Conservation (phyloP, 169 alveolate genomes). For the Plasmodium gaboni region DNA sequence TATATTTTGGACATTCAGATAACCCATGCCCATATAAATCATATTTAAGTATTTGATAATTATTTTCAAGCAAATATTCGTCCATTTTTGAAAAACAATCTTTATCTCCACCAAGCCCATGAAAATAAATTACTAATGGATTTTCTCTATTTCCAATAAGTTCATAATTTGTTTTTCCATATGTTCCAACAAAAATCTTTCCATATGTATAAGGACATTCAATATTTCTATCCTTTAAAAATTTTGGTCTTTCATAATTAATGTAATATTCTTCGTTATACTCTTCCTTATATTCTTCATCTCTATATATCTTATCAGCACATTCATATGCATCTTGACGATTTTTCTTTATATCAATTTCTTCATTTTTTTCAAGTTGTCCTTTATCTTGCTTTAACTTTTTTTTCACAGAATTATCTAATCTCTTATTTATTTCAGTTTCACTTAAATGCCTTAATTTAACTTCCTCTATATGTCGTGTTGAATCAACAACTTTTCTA, state of each 20-base stretch:
- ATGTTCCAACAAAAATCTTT: conserved; percentile 77
- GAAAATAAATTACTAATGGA: conserved; percentile 82
- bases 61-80: conserved; percentile 70
- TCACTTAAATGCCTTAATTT: no score
- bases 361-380: not conserved
- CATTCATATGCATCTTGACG: not conserved
- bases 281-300: not conserved
- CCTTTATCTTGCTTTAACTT: not conserved
- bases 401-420: not conserved
- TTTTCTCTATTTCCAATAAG: conserved; percentile 78
- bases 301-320: not conserved
- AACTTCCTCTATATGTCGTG: no score
- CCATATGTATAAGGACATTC: conserved; percentile 83
- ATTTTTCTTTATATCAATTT: not conserved
- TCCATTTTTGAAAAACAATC: conserved; percentile 79
- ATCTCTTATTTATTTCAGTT: no score
- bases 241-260: conserved; percentile 78
- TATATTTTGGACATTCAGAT: conserved; percentile 83
- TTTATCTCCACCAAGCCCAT: conserved; percentile 84
- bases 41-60: conserved; percentile 81
- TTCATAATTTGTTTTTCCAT: conserved; percentile 82
- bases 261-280: conserved; percentile 5
- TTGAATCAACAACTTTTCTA: no score
- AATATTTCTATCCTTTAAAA: conserved; percentile 76
- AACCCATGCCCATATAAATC: conserved; percentile 88